phyloP scores from a whole-genome alignment of 306 rosid species.

The Rosa rugosa region DNA sequence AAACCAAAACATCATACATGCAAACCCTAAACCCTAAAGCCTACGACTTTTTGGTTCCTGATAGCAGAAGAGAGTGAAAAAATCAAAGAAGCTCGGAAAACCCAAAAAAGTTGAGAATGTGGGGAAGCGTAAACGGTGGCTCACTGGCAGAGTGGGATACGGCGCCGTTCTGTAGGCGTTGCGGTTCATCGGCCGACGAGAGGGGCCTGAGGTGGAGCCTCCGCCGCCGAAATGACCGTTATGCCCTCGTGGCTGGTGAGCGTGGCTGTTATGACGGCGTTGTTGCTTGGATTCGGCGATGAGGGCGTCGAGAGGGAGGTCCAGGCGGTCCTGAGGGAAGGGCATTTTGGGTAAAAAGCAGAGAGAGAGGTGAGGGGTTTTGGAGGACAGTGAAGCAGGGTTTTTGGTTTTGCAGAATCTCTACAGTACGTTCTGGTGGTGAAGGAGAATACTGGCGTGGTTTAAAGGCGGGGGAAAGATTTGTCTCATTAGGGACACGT shows the following conservation, averaged over 20 bases:
- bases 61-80: background rate
- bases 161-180: constrained; percentile 19
- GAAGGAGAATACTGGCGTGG: background rate
- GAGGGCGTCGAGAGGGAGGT: constrained; percentile 41
- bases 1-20: background rate
- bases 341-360: constrained; percentile 18
- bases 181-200: constrained; percentile 25
- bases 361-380: too few relatives aligned
- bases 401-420: background rate
- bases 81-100: background rate
- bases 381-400: background rate
- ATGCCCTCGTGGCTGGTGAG: background rate
- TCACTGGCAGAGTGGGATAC: constrained; percentile 22
- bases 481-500: background rate
- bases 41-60: background rate
- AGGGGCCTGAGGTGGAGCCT: constrained; percentile 24
- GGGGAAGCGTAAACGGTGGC: background rate
- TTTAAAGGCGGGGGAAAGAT: background rate
- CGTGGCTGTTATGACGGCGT: background rate
- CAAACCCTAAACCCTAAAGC: background rate
- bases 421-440: background rate
- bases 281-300: constrained; percentile 10
- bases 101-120: background rate
- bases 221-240: constrained; percentile 13
- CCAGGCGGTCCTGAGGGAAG: constrained; percentile 25